phyloP scores from a whole-genome alignment of 2,329 filamentous ascomycete genomes.

The Trichoderma arundinaceum region DNA sequence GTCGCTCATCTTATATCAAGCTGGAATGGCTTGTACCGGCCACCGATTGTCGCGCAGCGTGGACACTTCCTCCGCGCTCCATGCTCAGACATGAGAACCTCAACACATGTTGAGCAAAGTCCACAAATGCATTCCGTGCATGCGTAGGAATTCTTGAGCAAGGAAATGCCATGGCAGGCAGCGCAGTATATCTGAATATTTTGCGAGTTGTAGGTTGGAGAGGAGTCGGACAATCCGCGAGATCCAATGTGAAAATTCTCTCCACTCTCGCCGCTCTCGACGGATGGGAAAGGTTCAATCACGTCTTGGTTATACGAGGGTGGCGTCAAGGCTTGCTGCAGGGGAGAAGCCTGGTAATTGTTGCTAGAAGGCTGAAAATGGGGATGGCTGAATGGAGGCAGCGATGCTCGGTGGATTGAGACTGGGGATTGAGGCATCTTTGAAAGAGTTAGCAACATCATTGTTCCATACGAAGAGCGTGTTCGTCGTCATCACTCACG shows the following conservation, averaged over 20 bases:
- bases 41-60: slow-evolving; percentile 77
- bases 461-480: not conserved
- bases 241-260: slow-evolving; percentile 74
- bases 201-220: slow-evolving; percentile 73
- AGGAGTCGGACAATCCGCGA: slow-evolving; percentile 70
- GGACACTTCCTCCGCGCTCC: slow-evolving; percentile 78
- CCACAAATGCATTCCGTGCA: slow-evolving; percentile 97
- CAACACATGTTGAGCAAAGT: slow-evolving; percentile 86
- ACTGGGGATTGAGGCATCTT: slow-evolving; percentile 70
- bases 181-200: slow-evolving; percentile 91
- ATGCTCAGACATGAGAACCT: slow-evolving; percentile 77
- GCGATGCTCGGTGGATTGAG: slow-evolving; percentile 65
- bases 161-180: slow-evolving; percentile 77
- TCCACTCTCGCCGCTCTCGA: slow-evolving; percentile 77
- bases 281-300: slow-evolving; percentile 84
- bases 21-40: slow-evolving; percentile 83
- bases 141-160: slow-evolving; percentile 83
- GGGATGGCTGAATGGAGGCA: slow-evolving; percentile 65
- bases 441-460: not conserved
- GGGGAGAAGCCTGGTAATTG: slow-evolving; percentile 84
- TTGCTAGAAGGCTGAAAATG: slow-evolving; percentile 60
- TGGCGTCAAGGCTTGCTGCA: slow-evolving; percentile 89
- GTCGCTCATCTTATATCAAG: slow-evolving; percentile 63
- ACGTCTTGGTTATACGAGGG: slow-evolving; percentile 71
- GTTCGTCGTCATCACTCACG: slow-evolving; percentile 60